Percentiles rank a stretch among this genome's conserved stretches.
Conservation (phyloP, 2,329 filamentous ascomycete genomes). For the Blastomyces emzantsi region DNA sequence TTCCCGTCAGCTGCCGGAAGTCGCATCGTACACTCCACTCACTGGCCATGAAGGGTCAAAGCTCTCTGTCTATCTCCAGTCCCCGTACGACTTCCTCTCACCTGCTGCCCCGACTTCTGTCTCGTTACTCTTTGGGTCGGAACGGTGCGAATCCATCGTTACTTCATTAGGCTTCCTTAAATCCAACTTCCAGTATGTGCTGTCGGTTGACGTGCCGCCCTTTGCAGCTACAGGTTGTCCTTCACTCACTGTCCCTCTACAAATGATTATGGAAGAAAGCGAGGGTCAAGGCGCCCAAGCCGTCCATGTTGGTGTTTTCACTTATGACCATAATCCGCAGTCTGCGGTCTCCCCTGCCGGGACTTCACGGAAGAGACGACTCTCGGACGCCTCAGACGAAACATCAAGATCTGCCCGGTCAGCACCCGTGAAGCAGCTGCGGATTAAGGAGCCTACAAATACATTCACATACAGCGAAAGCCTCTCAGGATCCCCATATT, state of each 20-base stretch:
- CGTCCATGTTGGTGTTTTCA: constrained; percentile 53
- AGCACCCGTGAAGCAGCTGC: constrained; percentile 39
- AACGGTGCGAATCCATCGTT: constrained; percentile 59
- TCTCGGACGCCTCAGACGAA: constrained; percentile 44
- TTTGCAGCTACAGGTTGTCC: constrained; percentile 49
- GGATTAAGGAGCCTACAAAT: constrained; percentile 41
- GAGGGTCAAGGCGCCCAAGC: constrained; percentile 43
- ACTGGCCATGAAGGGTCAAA: constrained; percentile 61
- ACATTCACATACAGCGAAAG: constrained; percentile 46
- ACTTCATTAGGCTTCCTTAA: constrained; percentile 51
- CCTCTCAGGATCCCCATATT: constrained; percentile 42
- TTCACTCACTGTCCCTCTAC: constrained; percentile 49
- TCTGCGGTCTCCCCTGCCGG: constrained; percentile 34
- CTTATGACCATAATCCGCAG: constrained; percentile 43
- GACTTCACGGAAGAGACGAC: constrained; percentile 48
- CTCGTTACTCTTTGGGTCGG: constrained; percentile 67
- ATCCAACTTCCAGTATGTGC: constrained; percentile 58
- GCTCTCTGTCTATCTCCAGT: constrained; percentile 64
- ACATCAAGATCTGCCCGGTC: constrained; percentile 43
- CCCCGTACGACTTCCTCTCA: constrained; percentile 63
- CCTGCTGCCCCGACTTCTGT: constrained; percentile 44
- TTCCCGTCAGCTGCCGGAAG: constrained; percentile 50
- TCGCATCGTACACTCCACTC: constrained; percentile 61
- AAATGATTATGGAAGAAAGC: constrained; percentile 51
- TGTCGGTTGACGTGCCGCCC: constrained; percentile 63